Percentiles rank a stretch among this genome's conserved stretches.
Evolutionary conservation across 306 rosid genomes (phyloP).

Genomic region (Rosa chinensis): DNA sequence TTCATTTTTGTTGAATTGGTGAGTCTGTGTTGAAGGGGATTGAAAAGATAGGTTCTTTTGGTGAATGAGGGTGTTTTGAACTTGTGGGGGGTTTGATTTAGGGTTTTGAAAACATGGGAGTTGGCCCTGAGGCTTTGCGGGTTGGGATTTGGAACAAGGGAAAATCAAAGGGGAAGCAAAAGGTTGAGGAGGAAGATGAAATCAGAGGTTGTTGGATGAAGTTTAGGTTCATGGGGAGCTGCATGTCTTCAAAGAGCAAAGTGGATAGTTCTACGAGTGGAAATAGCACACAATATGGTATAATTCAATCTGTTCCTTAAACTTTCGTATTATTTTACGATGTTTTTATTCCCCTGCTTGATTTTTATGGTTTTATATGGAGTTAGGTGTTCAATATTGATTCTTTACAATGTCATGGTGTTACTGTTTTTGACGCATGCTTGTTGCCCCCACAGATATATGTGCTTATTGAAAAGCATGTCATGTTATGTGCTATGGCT

Average conservation of each 20-base stretch:
- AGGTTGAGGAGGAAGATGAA: conserved; percentile 24
- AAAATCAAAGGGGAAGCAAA: conserved; percentile 34
- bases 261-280: conserved; percentile 26
- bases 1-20: conserved; percentile 4
- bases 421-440: not conserved
- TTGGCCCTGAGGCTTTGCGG: conserved; percentile 18
- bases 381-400: conserved; percentile 2
- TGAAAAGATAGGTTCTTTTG: conserved; percentile 17
- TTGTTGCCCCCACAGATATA: not conserved
- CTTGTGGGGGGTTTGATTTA: conserved; percentile 9
- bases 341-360: not conserved
- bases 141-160: conserved; percentile 24
- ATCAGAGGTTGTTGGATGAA: conserved; percentile 41
- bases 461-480: not conserved
- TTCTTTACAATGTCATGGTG: not conserved
- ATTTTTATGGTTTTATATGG: not conserved
- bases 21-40: conserved; percentile 10
- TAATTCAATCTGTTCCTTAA: not conserved
- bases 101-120: conserved; percentile 38
- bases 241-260: conserved; percentile 38
- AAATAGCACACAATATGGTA: conserved; percentile 31
- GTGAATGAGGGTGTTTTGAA: conserved; percentile 16
- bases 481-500: not conserved
- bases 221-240: conserved; percentile 38
- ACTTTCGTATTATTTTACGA: not conserved